phyloP scores from a whole-genome alignment of 768 basidiomycete genomes.

The Lepiota brunneoincarnata region DNA sequence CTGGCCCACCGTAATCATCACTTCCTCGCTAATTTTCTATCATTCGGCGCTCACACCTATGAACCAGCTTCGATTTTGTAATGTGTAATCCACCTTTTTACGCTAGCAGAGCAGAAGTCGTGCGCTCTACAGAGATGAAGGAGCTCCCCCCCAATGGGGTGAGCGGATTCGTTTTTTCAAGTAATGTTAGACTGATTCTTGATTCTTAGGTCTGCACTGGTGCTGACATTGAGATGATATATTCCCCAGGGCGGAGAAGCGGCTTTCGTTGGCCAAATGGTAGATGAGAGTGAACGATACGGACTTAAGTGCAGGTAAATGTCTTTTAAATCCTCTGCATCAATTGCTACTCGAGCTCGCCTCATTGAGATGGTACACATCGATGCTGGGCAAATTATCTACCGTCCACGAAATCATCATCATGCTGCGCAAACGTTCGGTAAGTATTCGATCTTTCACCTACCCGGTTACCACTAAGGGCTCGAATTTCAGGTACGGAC shows the following conservation, averaged over 20 bases:
- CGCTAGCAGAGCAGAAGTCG: constrained; percentile 65
- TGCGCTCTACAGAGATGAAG: constrained; percentile 57
- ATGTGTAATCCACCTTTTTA: constrained; percentile 99
- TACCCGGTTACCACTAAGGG: neutral
- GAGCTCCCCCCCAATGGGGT: constrained; percentile 70
- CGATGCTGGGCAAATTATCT: constrained; percentile 85
- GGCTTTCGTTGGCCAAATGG: constrained; percentile 73
- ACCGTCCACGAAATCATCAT: constrained; percentile 63
- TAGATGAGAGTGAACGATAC: constrained; percentile 63
- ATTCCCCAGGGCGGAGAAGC: constrained; percentile 81
- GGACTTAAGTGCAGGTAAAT: constrained; percentile 57
- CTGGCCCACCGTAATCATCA: constrained; percentile 14
- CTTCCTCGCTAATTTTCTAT: neutral
- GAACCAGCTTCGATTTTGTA: constrained; percentile 62
- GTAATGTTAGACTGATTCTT: neutral
- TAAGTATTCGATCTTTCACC: constrained; percentile 20
- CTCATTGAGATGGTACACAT: constrained; percentile 82
- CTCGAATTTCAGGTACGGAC: constrained; percentile 62
- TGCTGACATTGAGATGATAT: constrained; percentile 82
- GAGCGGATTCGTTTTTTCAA: constrained; percentile 17
- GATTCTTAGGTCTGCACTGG: constrained; percentile 76
- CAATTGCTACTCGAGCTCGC: neutral
- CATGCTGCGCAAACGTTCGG: constrained; percentile 39
- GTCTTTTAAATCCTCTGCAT: neutral
- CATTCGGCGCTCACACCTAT: neutral